phyloP scores from a whole-genome alignment of 768 basidiomycete species.

The Mycena indigotica region DNA sequence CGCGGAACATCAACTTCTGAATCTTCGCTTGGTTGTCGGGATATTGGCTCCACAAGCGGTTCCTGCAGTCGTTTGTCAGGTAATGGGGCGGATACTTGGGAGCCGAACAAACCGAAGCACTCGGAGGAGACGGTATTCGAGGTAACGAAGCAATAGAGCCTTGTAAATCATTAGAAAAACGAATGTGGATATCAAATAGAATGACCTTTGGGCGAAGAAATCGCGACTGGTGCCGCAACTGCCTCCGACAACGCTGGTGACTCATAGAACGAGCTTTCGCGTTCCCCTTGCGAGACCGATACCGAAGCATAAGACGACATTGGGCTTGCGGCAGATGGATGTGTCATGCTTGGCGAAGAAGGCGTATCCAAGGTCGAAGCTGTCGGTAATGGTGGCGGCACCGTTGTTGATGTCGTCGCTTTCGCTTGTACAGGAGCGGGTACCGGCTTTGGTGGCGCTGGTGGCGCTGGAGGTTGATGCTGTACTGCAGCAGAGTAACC shows the following conservation, averaged over 20 bases:
- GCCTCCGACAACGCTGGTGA: slow-evolving; percentile 79
- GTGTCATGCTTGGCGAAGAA: slow-evolving; percentile 81
- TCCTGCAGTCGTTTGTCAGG: background rate
- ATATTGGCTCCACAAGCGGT: background rate
- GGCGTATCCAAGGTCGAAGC: slow-evolving; percentile 43
- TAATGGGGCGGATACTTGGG: background rate
- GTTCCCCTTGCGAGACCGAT: slow-evolving; percentile 60
- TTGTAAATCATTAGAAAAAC: slow-evolving; percentile 23
- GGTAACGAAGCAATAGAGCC: slow-evolving; percentile 50
- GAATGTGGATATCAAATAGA: background rate
- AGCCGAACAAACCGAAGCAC: slow-evolving; percentile 35
- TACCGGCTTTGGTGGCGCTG: no score
- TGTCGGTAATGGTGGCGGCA: slow-evolving; percentile 33
- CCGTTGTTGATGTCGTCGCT: slow-evolving; percentile 37
- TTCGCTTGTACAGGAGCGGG: no score
- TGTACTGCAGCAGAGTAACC: slow-evolving; percentile 21
- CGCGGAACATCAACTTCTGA: slow-evolving; percentile 35
- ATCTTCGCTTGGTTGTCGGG: background rate
- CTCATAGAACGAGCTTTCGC: slow-evolving; percentile 68
- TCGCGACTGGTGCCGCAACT: slow-evolving; percentile 44
- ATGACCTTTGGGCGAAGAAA: slow-evolving; percentile 55
- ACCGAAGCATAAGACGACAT: slow-evolving; percentile 75
- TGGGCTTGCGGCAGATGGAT: slow-evolving; percentile 79
- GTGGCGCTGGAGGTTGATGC: slow-evolving; percentile 14
- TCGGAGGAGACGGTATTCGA: slow-evolving; percentile 41